Percentiles rank a stretch among this genome's conserved stretches.
phyloP scores from a whole-genome alignment of 331 rosid genomes.

The Cucumis variabilis region DNA sequence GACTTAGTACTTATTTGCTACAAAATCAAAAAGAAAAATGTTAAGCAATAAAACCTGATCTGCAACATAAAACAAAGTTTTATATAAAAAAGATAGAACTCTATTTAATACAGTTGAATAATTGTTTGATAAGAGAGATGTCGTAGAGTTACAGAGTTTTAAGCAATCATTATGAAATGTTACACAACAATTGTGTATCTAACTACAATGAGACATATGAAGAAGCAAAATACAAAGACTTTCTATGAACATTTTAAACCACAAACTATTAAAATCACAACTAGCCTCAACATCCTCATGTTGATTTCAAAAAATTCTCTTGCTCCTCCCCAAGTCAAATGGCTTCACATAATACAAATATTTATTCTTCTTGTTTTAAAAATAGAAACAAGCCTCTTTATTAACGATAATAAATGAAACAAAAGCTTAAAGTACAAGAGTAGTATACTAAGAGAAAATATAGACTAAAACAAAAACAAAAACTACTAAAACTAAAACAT shows the following conservation, averaged over 20 bases:
- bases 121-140: not conserved
- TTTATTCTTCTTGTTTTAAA: not conserved
- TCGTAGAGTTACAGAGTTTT: too few relatives aligned
- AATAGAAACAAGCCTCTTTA: too few relatives aligned
- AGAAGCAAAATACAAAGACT: not conserved
- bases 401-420: too few relatives aligned
- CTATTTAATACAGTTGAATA: not conserved
- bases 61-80: constrained; percentile 8
- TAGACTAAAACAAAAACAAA: too few relatives aligned
- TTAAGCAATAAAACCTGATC: constrained; percentile 29
- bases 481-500: too few relatives aligned
- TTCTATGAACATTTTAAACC: too few relatives aligned
- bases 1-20: constrained; percentile 61
- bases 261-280: not conserved
- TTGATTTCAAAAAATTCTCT: not conserved
- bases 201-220: not conserved
- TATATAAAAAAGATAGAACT: not conserved
- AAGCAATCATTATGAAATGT: constrained; percentile 11
- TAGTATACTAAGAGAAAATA: too few relatives aligned
- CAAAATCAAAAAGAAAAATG: constrained; percentile 37
- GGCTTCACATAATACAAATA: not conserved
- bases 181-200: not conserved
- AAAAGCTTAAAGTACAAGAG: too few relatives aligned
- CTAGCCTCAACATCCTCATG: not conserved
- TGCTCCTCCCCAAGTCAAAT: not conserved